These are phyloP conservation scores for Lolium multiflorum DNA, from an alignment of 176 grass and related monocot genomes.

Conservation along the genomic window DNA sequence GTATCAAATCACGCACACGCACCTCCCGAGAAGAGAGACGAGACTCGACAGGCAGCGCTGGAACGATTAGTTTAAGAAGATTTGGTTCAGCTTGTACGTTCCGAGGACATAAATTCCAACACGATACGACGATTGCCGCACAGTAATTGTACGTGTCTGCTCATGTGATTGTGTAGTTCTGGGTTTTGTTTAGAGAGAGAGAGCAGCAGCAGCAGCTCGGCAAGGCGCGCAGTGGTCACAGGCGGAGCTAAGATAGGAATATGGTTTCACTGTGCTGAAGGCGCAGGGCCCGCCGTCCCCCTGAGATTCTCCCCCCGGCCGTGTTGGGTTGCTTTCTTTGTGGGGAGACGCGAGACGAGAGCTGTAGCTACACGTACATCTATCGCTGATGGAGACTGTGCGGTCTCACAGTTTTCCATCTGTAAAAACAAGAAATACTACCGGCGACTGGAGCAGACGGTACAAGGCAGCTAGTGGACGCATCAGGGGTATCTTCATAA, in stretches of 20 bases:
- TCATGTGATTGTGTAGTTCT: not conserved
- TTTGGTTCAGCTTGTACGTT: constrained; percentile 12
- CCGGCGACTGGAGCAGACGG: constrained; percentile 9
- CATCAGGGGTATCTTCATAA: not conserved
- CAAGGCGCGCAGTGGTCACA: constrained; percentile 22
- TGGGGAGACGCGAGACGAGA: constrained; percentile 29
- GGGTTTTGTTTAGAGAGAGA: constrained; percentile 20
- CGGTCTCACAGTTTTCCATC: not conserved
- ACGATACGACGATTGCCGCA: constrained; percentile 50
- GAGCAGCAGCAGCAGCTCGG: not conserved
- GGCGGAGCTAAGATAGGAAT: constrained; percentile 42
- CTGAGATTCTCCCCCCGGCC: constrained; percentile 44
- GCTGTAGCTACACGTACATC: not conserved
- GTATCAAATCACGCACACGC: constrained; percentile 45
- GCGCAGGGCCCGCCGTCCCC: not conserved
- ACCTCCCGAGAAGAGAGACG: not conserved
- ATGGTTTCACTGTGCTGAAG: constrained; percentile 36
- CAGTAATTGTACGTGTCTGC: constrained; percentile 26
- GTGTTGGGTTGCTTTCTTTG: constrained; percentile 34
- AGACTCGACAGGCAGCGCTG: not conserved
- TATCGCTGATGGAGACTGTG: not conserved
- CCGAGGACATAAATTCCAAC: constrained; percentile 67
- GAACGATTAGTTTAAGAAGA: constrained; percentile 40
- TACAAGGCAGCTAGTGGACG: not conserved
- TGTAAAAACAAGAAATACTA: constrained; percentile 36